Percentiles rank a stretch among this genome's conserved stretches.
Conservation (phyloP, 2,329 filamentous ascomycete species). For the Phaeosphaeria sp. region DNA sequence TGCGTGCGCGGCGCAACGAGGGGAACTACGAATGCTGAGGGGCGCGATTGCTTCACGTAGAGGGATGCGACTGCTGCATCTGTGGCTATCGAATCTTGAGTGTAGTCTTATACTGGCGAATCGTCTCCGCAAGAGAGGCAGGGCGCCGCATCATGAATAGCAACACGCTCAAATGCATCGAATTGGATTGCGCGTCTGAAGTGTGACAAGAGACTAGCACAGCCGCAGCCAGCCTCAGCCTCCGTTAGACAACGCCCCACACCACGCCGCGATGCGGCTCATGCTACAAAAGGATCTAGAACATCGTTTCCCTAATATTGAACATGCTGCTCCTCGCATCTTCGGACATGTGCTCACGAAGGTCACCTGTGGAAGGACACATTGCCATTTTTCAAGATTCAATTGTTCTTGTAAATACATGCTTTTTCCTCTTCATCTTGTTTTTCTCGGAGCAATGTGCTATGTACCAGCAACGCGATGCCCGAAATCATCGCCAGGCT, state of each 20-base stretch:
- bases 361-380: too few species aligned
- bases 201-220: conserved; percentile 28
- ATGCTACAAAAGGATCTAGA: conserved; percentile 3
- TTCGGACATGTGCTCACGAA: background rate
- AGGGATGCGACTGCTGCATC: conserved; percentile 6
- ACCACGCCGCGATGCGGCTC: conserved; percentile 3
- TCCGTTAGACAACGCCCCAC: conserved; percentile 6
- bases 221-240: conserved; percentile 39
- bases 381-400: conserved; percentile 5
- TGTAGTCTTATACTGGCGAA: conserved; percentile 43
- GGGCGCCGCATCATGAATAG: conserved; percentile 31
- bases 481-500: conserved; percentile 3
- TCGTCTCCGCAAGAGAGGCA: conserved; percentile 25
- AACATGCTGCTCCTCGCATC: background rate
- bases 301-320: background rate
- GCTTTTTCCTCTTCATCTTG: conserved; percentile 16
- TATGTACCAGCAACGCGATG: conserved; percentile 14
- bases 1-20: conserved; percentile 18
- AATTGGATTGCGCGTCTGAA: conserved; percentile 29
- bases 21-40: conserved; percentile 19
- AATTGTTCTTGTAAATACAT: conserved; percentile 21
- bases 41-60: conserved; percentile 7
- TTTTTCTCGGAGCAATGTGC: background rate
- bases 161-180: conserved; percentile 24
- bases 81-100: conserved; percentile 34